Conservation (phyloP, 441 rosid genomes). For the Viola pubescens region DNA sequence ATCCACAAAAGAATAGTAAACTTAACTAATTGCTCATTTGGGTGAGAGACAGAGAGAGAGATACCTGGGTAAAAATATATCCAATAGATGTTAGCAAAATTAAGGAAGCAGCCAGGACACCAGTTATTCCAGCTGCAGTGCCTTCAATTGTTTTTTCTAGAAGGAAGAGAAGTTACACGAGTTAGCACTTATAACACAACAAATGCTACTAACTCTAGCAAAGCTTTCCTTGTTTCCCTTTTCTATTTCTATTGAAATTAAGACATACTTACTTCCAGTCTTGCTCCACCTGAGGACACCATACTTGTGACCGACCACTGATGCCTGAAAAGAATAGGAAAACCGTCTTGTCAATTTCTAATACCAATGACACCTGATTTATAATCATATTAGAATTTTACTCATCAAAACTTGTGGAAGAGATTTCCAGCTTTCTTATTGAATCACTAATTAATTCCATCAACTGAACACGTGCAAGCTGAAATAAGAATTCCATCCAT, state of each 20-base stretch:
- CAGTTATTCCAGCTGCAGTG: slow-evolving; percentile 93
- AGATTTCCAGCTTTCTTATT: not conserved
- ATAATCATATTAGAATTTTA: not conserved
- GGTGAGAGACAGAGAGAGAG: slow-evolving; percentile 17
- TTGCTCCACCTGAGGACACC: slow-evolving; percentile 97
- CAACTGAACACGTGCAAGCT: no score
- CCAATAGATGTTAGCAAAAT: slow-evolving; percentile 83
- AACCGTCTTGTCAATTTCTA: not conserved
- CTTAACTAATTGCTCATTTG: no score
- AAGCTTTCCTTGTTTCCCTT: not conserved
- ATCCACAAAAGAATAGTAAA: no score
- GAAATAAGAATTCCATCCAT: no score
- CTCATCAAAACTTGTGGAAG: not conserved
- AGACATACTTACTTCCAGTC: slow-evolving; percentile 58
- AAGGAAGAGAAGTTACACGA: slow-evolving; percentile 10
- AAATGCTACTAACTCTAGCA: not conserved
- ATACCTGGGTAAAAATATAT: slow-evolving; percentile 62
- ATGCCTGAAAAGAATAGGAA: slow-evolving; percentile 46
- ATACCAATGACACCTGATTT: slow-evolving; percentile 5
- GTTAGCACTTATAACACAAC: slow-evolving; percentile 16
- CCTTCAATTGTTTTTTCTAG: slow-evolving; percentile 97
- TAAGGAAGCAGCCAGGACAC: slow-evolving; percentile 73
- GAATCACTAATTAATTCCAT: not conserved
- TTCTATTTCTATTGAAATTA: not conserved
- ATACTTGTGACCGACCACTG: slow-evolving; percentile 92